These are phyloP conservation scores for Alternaria tenuissima DNA, from an alignment of 2,329 filamentous ascomycete genomes.

Conservation along the genomic window DNA sequence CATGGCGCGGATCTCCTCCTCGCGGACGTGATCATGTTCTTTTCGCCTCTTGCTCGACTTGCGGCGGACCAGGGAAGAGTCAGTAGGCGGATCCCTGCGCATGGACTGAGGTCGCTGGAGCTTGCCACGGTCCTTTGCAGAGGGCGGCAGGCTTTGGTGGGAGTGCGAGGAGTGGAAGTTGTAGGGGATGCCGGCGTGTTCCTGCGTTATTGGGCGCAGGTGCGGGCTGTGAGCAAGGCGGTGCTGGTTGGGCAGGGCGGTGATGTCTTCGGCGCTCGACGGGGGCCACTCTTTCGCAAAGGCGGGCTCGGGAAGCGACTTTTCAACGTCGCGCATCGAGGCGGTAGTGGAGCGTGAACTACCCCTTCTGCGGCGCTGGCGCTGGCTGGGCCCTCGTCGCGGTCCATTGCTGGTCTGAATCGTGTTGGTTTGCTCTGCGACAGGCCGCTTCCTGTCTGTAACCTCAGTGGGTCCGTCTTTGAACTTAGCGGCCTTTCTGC, in stretches of 20 bases:
- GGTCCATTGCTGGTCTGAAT: constrained; percentile 36
- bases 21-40: constrained; percentile 74
- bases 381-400: constrained; percentile 33
- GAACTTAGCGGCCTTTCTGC: constrained; percentile 69
- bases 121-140: constrained; percentile 54
- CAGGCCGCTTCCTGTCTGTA: constrained; percentile 57
- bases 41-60: constrained; percentile 75
- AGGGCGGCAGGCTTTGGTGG: constrained; percentile 44
- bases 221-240: constrained; percentile 58
- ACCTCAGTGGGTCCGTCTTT: constrained; percentile 57
- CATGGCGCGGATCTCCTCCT: constrained; percentile 90
- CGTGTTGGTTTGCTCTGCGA: constrained; percentile 31
- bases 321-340: constrained; percentile 44
- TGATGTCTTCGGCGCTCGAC: constrained; percentile 56
- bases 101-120: constrained; percentile 58
- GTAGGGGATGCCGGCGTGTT: constrained; percentile 54
- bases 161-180: constrained; percentile 53
- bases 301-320: constrained; percentile 27
- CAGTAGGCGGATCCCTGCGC: constrained; percentile 67
- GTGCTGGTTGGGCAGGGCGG: constrained; percentile 54
- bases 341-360: constrained; percentile 41
- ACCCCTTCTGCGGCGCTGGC: constrained; percentile 40
- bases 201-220: constrained; percentile 55
- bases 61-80: constrained; percentile 66
- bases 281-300: constrained; percentile 24